These are phyloP conservation scores for Arthrobotrys sinensis DNA, from an alignment of 2,329 filamentous ascomycete species.

Conservation along the genomic window DNA sequence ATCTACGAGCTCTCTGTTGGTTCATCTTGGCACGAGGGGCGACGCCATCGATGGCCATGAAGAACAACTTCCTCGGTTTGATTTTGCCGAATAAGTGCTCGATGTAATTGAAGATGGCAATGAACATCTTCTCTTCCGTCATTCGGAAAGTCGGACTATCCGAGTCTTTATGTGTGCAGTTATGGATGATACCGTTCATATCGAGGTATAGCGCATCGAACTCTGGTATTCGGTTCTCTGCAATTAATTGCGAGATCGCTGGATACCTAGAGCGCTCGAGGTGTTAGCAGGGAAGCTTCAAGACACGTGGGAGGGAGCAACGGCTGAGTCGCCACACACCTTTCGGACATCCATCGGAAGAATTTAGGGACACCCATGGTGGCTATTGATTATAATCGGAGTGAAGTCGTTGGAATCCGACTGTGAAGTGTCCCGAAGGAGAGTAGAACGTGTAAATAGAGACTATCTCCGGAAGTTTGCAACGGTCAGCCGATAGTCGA, in stretches of 20 bases:
- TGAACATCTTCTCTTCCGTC: conserved; percentile 99
- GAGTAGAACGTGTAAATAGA: conserved; percentile 26
- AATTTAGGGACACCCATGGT: conserved; percentile 87
- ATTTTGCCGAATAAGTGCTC: conserved; percentile 99
- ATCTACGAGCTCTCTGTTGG: conserved; percentile 94
- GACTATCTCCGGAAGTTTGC: conserved; percentile 57
- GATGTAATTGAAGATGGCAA: conserved; percentile 99
- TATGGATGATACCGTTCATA: conserved; percentile 99
- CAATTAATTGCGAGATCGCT: conserved; percentile 96
- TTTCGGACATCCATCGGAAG: conserved; percentile 99
- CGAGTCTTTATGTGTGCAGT: conserved; percentile 97
- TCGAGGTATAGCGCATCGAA: conserved; percentile 98
- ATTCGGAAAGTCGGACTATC: conserved; percentile 92
- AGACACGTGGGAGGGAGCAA: conserved; percentile 1
- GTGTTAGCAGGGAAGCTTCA: not conserved
- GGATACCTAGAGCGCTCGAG: conserved; percentile 75
- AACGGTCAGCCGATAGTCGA: conserved; percentile 51
- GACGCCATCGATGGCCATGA: conserved; percentile 99
- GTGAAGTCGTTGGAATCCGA: conserved; percentile 47
- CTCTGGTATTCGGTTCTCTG: conserved; percentile 98
- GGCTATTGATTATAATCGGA: conserved; percentile 63
- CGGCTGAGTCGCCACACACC: conserved; percentile 66
- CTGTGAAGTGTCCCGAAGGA: conserved; percentile 23
- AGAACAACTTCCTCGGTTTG: conserved; percentile 97
- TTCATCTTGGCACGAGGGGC: conserved; percentile 99